Base-by-base conservation (phyloP, 768 basidiomycete genomes). In the Butyriboletus loyo region DNA sequence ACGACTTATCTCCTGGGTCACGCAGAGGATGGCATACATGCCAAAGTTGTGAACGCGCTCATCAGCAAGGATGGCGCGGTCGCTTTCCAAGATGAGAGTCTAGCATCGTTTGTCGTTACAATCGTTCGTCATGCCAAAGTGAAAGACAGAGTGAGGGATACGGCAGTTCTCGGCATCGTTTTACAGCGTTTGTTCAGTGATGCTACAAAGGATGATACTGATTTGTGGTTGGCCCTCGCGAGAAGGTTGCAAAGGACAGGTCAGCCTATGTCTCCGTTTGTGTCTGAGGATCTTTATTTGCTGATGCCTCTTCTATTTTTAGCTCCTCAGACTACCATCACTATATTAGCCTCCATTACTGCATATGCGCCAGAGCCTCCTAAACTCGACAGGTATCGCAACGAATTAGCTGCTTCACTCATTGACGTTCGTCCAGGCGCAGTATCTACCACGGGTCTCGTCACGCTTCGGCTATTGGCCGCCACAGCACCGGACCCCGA, bases 391-490 rank as follows among this genome's bases (percentile, higher is more conserved):
- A 78, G 91, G 19, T 89, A 87, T 63, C 82, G 94, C 19, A 97
- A 95, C 66, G 93, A 97, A 68, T 77, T 95, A 10, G 95, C 96
- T 0, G 87, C 91, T n/a, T 77, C 77, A 19, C 67, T 94, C 5
- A 72, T 89, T 0, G 88, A 87, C 22, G 75, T 97, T 14, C 78
- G 78, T 1, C 65, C 86, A 0, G 60, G 69, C 6, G 80, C 83
- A 39, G 85, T 84, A n/a, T 83, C 85, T 54, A 78, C 77, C 0
- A 80, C 83, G 10, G 95, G 93, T 1, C 73, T 96, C 5, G 66
- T 82, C 24, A 67, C 82, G 1, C 77, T 98, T 8, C 80, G 87
- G 10, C 77, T 84, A 24, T 77, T 98, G 17, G 77, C 78, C 0
- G 85, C 87, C 2, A 73, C 82, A 1, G 90, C 93, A 0, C 96